Evolutionary conservation across 768 basidiomycete genomes (phyloP), one percentile per base, ranked within the genome.

Genomic region (Paxillus ammoniavirescens): DNA sequence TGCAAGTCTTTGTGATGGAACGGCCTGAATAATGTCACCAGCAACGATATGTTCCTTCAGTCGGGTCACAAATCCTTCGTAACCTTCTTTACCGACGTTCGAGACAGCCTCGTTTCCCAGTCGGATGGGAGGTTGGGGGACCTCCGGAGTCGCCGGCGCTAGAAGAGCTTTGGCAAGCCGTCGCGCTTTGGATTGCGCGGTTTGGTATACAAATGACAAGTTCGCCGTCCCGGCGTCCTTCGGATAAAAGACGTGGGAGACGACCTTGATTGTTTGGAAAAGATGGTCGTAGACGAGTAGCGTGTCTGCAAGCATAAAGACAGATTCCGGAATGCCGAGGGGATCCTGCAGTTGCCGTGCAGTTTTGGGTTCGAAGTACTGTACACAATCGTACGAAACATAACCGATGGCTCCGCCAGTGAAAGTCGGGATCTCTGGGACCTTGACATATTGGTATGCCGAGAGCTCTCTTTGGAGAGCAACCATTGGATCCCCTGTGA

Each of bases 11-110:
- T 98, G 97, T 9, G 93, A 95, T 8, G 97, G 97, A 7, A 99
- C 97, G 2, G 97, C 97, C 72, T 99, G 97, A 60, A 99, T 98
- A 65, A 99, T 98, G 72, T 99, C 95, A 28, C 97, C 97, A 15
- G 87, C 89, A 52, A 98, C 78, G 51, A 99, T 97, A 67, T 93
- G 94, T 65, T 96, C 80, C 76, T 98, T 98, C 52, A 99, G 76
- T 51, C 79, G 83, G 42, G 94, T 93, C 13, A 99, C 97, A 64
- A 95, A 96, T 4, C 70, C 72, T 68, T 98, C 86, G 70, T 98
- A 99, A 0, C 97, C 97, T 42, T 77, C 82, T 70, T 93, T 91
- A 15, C 97, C 97, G 15, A 98, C 91, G 65, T 98, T 98, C 9
- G 93, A 96, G 8, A 85, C 79, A 14, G 83, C 80, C 60, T 89